A percentile compares a stretch with the other conserved stretches of the same genome.
Evolutionary conservation across 2,329 filamentous ascomycete genomes (phyloP).

Genomic region (Dactylonectria estremocensis): DNA sequence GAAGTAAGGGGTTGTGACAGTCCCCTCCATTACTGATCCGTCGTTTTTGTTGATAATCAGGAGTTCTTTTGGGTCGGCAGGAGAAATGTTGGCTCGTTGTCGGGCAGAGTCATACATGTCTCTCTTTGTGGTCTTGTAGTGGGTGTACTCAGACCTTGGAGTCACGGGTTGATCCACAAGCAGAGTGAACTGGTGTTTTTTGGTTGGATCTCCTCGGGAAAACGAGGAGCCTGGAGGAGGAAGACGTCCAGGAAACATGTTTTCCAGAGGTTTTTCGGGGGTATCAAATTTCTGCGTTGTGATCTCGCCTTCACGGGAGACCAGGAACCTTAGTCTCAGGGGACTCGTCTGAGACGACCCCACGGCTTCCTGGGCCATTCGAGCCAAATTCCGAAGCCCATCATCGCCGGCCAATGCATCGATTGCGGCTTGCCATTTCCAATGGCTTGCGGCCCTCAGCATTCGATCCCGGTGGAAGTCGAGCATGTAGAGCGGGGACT

Average conservation of each 20-base stretch:
- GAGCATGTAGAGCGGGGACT: slow-evolving; percentile 84
- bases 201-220: slow-evolving; percentile 45
- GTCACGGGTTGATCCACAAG: slow-evolving; percentile 62
- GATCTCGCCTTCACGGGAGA: slow-evolving; percentile 66
- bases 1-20: slow-evolving; percentile 86
- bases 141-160: slow-evolving; percentile 75
- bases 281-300: slow-evolving; percentile 57
- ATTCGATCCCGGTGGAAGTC: slow-evolving; percentile 84
- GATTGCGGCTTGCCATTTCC: slow-evolving; percentile 66
- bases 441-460: slow-evolving; percentile 73
- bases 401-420: slow-evolving; percentile 60
- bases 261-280: slow-evolving; percentile 60
- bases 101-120: slow-evolving; percentile 81
- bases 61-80: slow-evolving; percentile 75
- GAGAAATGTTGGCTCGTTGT: slow-evolving; percentile 69
- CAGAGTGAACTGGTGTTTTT: slow-evolving; percentile 57
- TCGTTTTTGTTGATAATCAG: slow-evolving; percentile 76
- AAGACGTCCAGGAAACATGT: slow-evolving; percentile 72
- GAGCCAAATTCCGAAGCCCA: slow-evolving; percentile 61
- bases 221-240: slow-evolving; percentile 58
- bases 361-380: slow-evolving; percentile 55
- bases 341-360: slow-evolving; percentile 52
- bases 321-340: slow-evolving; percentile 69
- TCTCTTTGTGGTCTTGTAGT: slow-evolving; percentile 87
- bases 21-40: slow-evolving; percentile 86